Conservation (phyloP, 805 yeast species). For the Nakazawaea pomicola region DNA sequence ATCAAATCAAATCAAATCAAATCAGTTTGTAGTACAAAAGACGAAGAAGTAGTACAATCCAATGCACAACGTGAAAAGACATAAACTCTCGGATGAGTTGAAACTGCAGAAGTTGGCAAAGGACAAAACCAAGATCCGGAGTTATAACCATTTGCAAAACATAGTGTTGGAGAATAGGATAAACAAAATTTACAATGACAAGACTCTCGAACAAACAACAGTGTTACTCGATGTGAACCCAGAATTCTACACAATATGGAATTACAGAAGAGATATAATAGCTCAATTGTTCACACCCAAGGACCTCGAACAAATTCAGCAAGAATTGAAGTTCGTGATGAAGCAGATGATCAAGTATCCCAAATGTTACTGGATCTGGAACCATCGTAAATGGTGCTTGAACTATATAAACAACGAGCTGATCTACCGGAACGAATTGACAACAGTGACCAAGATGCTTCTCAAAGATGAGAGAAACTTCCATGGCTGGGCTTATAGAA, state of each 20-base stretch:
- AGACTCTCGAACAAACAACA: constrained; percentile 49
- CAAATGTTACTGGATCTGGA: constrained; percentile 97
- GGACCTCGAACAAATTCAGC: constrained; percentile 28
- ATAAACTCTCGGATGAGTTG: constrained; percentile 51
- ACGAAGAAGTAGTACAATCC: not conserved
- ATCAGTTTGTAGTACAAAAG: not conserved
- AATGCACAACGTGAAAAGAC: constrained; percentile 69
- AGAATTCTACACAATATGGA: constrained; percentile 88
- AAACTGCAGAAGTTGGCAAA: constrained; percentile 41
- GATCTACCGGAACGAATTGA: constrained; percentile 44
- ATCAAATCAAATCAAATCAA: not conserved
- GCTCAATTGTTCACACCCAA: constrained; percentile 22
- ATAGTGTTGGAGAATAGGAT: constrained; percentile 34
- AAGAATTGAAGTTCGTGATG: constrained; percentile 61
- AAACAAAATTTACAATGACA: constrained; percentile 24
- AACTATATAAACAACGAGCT: constrained; percentile 52
- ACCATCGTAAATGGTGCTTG: constrained; percentile 82
- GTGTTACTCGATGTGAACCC: constrained; percentile 64
- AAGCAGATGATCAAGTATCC: constrained; percentile 61
- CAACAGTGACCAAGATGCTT: constrained; percentile 62
- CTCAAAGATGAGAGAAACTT: constrained; percentile 76
- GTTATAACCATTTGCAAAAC: constrained; percentile 44
- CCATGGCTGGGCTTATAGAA: constrained; percentile 94
- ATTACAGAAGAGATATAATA: constrained; percentile 74
- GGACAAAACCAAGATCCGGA: constrained; percentile 58